Percentiles rank a stretch among this genome's conserved stretches.
Evolutionary conservation across 2,329 filamentous ascomycete species (phyloP).

Genomic region (Sarocladium kiliense): DNA sequence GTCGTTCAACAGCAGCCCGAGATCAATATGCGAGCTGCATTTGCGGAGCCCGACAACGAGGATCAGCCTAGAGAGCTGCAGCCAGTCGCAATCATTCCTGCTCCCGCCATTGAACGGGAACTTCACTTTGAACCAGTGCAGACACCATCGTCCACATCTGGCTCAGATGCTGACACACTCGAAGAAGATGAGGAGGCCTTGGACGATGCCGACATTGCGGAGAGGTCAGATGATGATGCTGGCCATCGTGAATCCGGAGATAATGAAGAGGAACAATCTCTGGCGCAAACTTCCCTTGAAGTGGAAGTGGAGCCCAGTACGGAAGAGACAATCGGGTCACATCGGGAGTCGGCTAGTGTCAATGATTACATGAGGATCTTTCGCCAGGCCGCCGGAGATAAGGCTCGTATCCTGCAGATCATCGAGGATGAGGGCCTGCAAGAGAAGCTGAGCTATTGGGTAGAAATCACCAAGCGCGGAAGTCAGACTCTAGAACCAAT

Average conservation of each 20-base stretch:
- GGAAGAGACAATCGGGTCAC: background rate
- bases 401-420: slow-evolving; percentile 52
- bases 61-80: background rate
- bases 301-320: background rate
- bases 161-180: slow-evolving; percentile 4
- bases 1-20: slow-evolving; percentile 96
- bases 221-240: background rate
- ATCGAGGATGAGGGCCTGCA: slow-evolving; percentile 56
- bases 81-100: background rate
- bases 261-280: too few relatives aligned
- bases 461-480: background rate
- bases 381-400: slow-evolving; percentile 54
- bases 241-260: background rate
- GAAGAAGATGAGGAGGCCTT: slow-evolving; percentile 20
- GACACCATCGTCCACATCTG: background rate
- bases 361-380: slow-evolving; percentile 47
- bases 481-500: background rate
- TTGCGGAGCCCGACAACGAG: slow-evolving; percentile 38
- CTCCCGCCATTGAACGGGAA: background rate
- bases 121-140: slow-evolving; percentile 1
- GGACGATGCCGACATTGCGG: slow-evolving; percentile 10
- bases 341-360: slow-evolving; percentile 16
- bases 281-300: background rate
- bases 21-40: slow-evolving; percentile 71
- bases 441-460: slow-evolving; percentile 39